Evolutionary conservation across 2,329 filamentous ascomycete genomes (phyloP), one percentile per base, ranked within the genome.

Genomic region (Biscogniauxia sp.): DNA sequence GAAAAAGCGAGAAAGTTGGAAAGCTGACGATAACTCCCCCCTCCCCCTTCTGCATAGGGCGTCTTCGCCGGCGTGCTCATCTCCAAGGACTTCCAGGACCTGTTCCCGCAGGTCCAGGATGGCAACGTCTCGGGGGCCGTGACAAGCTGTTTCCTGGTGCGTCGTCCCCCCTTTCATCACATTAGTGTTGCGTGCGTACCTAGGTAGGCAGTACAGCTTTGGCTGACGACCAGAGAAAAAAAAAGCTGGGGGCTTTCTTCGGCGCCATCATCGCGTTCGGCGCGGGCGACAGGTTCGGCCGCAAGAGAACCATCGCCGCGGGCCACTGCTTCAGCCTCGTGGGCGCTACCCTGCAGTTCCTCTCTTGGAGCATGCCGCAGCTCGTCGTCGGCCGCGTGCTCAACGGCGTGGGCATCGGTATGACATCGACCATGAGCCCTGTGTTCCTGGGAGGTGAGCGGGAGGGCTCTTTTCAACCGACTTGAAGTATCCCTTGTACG

Each of bases 241-340:
- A 23, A 23, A 23, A 72, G 70, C 61, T 73, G 45, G 83, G 83
- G n/a, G 90, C 90, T 20, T 92, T 92, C 76, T 83, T 89, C 64
- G 90, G 89, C 8, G 86, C 89, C 25, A 78, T 78, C 32, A 76
- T 85, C 41, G 90, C 87, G 49, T 91, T 90, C 61, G 81, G 84
- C 1, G 68, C 77, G 41, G 87, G 87, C 64, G 86, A 93, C 72
- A 78, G 72, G 59, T 75, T 92, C 1, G 91, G 91, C 51, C 84
- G 91, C 66, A 86, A 88, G 72, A 78, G 79, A 73, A 90, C 88
- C 1, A 90, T 90, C 61, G 72, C 85, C 23, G 72, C 85, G 19
- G 88, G 87, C 28, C 80, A 83, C 54, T 20, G 86, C 3, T 73
- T 90, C 55, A 91, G 89, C 75, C 79, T 82, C 45, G 74, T 90